Evolutionary conservation across 75 land plant genomes (phyloP), one percentile per base, ranked within the genome.

Genomic region (Gnetum montanum): DNA sequence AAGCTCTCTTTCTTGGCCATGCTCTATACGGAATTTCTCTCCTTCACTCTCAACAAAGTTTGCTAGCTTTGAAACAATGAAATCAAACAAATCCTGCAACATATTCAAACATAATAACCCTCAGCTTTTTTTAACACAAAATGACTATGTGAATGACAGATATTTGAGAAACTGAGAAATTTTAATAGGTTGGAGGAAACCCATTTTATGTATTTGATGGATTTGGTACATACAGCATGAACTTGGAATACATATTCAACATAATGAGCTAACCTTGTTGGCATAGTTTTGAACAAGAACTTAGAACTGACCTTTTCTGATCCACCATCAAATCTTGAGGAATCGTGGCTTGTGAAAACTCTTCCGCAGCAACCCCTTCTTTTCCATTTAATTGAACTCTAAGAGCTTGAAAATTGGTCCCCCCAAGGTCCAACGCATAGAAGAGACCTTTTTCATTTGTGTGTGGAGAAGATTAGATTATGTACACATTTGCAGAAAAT

Each of bases 371-470:
- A 20, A 73, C 65, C 1, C 53, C 59, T 18, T 66, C 78, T 34
- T 70, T 69, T 8, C 88, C 88, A 44, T 78, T 80, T 57, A 84
- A 54, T 40, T 81, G 81, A 30, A 80, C 85, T 33, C 77, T 67
- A n/a, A 84, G 34, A 18, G 80, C 88, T 49, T 81, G 46, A 26
- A 84, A 81, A 43, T 84, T 84, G 8, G 88, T 80, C 8, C 88
- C 88, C 4, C 88, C 88, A 29, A 84, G 78, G 65, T 84, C 88
- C 66, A 84, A 59, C 8, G 81, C 88, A 64, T 84, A 84, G 54
- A 60, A 84, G 53, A 73, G 57, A 33, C 88, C 88, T 44, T 72
- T 64, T 67, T 84, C 88, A 50, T 75, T 65, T 46, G 73, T 73
- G 45, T 57, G 15, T 60, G 52, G 43, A 6, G 67, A 44, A 20